Base-by-base conservation (phyloP, 2,329 filamentous ascomycete species). In the Neophaeococcomyces mojaviensis region DNA sequence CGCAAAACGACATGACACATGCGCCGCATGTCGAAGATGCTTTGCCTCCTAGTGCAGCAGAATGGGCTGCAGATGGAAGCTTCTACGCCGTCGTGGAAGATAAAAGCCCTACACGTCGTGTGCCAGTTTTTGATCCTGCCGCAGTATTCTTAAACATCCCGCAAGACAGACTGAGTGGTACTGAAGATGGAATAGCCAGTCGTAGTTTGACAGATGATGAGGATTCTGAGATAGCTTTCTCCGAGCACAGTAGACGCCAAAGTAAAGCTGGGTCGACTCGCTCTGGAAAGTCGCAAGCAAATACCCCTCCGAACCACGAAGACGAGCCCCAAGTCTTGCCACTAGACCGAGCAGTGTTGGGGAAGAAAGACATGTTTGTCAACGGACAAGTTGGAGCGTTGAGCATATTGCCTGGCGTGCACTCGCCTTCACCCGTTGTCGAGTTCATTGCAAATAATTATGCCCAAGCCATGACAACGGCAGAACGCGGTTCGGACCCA, bases 1-100 rank as follows among this genome's bases (percentile, higher is more conserved):
- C 77, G 15, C 79, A 83, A 58, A 77, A 73, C 26, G 79, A 83
- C 55, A 68, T 81, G 28, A 73, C 78, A 48, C 77, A 76, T 63
- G 70, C 74, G 5, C 68, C 75, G 7, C 78, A 79, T 52, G 68
- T 76, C n/a, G 68, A 78, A 39, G 76, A 79, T 55, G 70, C 74
- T 49, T 70, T 76, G 31, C 73, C 73, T 45, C 64, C 77, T 56
- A 77, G 77, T 55, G 69, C 77, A 1, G 66, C 79, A 50, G 72
- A 72, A 34, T 71, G 79, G 60, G 78, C 76, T 37, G 73, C 78
- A 22, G 71, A 68, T 51, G 78, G 78, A 16, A 74, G 78, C 40
- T 64, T 81, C 42, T 67, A 72, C 46, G 69, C 72, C 24, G 76
- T 79, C 49, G 66, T 67, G 20, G 76, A 80, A 58, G 72, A 68